Evolutionary conservation across 148 eudicot species (phyloP).

Genomic region (Talinum fruticosum): DNA sequence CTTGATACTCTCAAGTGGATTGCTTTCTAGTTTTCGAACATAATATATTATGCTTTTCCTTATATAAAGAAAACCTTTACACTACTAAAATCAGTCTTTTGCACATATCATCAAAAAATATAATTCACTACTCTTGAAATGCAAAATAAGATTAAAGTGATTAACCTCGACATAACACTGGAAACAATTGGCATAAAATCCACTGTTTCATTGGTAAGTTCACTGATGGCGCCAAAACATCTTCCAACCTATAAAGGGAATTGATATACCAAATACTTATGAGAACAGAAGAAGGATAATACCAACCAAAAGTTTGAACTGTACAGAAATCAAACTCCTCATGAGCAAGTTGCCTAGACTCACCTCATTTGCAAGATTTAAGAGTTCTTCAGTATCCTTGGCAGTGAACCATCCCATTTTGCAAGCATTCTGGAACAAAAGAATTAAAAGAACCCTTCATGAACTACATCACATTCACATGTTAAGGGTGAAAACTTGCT

Average conservation of each 20-base stretch:
- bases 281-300: neutral
- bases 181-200: conserved; percentile 44
- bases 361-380: conserved; percentile 68
- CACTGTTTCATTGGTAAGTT: conserved; percentile 36
- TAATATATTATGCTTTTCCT: neutral
- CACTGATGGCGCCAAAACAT: conserved; percentile 41
- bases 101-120: neutral
- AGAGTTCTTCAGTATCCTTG: conserved; percentile 57
- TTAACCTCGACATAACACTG: conserved; percentile 56
- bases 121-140: neutral
- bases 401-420: conserved; percentile 64
- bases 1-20: neutral
- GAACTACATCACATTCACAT: neutral
- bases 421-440: conserved; percentile 69
- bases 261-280: neutral
- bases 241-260: conserved; percentile 41
- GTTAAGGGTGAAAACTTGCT: neutral
- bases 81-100: neutral
- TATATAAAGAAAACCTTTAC: neutral
- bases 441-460: neutral
- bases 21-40: neutral
- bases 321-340: neutral
- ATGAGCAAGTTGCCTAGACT: neutral
- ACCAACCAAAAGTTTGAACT: neutral
- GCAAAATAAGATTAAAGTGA: conserved; percentile 38